These are phyloP conservation scores for Neospora caninum DNA, from an alignment of 169 alveolate species.

Conservation along the genomic window DNA sequence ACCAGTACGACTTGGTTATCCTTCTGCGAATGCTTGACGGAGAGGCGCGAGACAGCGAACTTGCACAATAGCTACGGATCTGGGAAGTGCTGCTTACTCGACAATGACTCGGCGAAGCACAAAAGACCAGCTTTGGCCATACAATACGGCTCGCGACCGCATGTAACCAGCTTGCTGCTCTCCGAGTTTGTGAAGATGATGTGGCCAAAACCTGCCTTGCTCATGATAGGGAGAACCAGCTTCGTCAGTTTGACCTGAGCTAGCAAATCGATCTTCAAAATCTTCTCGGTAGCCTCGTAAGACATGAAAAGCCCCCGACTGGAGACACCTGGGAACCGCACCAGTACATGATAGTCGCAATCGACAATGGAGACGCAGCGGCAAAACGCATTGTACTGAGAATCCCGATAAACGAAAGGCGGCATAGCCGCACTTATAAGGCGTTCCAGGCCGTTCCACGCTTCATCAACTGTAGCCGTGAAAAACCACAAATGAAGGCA, in stretches of 20 bases:
- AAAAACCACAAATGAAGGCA: too few relatives aligned
- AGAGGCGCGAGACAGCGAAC: not conserved
- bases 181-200: constrained; percentile 7
- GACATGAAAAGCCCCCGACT: not conserved
- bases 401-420: not conserved
- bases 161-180: not conserved
- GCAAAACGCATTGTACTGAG: not conserved
- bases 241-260: constrained; percentile 22
- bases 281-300: constrained; percentile 16
- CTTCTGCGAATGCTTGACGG: too few relatives aligned
- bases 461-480: too few relatives aligned
- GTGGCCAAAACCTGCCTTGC: not conserved
- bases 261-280: not conserved
- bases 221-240: constrained; percentile 16
- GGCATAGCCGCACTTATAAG: not conserved
- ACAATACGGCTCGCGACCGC: constrained; percentile 22
- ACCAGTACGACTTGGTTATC: too few relatives aligned
- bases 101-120: not conserved
- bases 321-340: not conserved
- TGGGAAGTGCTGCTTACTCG: not conserved
- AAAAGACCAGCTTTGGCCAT: constrained; percentile 1
- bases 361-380: not conserved
- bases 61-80: not conserved
- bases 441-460: too few relatives aligned
- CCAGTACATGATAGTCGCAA: not conserved